Evolutionary conservation across 2,329 filamentous ascomycete genomes (phyloP).

Genomic region (Magnaporthales sp.): DNA sequence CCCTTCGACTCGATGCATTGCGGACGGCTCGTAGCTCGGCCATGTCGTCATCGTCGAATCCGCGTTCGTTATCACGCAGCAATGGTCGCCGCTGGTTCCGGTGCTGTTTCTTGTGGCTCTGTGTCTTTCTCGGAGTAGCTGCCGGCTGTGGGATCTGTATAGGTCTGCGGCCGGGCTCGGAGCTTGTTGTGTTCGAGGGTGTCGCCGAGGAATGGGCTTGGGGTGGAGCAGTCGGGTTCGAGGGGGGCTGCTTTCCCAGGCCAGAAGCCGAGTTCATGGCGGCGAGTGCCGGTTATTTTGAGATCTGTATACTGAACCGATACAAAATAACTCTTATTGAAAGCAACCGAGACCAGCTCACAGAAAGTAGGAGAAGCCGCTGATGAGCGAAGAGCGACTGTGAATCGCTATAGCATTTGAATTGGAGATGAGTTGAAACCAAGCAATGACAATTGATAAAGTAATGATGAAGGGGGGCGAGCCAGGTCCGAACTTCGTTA

Average conservation of each 20-base stretch:
- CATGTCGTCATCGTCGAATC: slow-evolving; percentile 79
- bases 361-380: background rate
- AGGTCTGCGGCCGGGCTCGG: slow-evolving; percentile 42
- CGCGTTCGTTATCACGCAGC: slow-evolving; percentile 26
- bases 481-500: background rate
- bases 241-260: slow-evolving; percentile 40
- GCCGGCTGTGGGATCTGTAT: slow-evolving; percentile 22
- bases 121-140: slow-evolving; percentile 60
- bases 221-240: slow-evolving; percentile 29
- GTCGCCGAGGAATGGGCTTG: slow-evolving; percentile 31
- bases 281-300: background rate
- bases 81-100: slow-evolving; percentile 66
- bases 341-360: background rate
- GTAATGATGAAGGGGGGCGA: background rate
- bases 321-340: background rate
- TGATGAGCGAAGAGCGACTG: background rate
- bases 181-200: slow-evolving; percentile 30
- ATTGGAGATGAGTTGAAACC: background rate
- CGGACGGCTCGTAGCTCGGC: slow-evolving; percentile 61
- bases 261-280: slow-evolving; percentile 26
- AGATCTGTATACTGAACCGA: background rate
- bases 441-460: background rate
- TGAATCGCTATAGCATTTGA: background rate
- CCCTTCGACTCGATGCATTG: slow-evolving; percentile 62
- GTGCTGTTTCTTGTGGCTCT: slow-evolving; percentile 72